phyloP scores from a whole-genome alignment of 257 asterid genomes.

The Gentiana macrophylla region DNA sequence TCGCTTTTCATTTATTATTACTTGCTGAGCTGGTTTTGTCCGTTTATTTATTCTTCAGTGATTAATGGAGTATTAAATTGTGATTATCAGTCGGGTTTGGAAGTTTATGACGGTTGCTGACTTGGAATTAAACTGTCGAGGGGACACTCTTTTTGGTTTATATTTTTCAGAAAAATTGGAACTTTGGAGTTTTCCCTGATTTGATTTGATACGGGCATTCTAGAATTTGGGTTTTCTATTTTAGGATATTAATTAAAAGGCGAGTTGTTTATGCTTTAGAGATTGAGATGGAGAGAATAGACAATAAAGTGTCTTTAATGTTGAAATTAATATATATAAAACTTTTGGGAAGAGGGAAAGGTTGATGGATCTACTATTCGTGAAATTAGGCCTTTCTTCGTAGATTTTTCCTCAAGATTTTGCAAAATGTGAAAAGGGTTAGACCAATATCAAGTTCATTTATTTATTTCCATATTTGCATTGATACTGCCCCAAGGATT shows the following conservation, averaged over 20 bases:
- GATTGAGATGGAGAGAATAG: neutral
- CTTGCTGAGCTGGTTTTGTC: slow-evolving; percentile 13
- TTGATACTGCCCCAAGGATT: neutral
- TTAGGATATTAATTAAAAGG: neutral
- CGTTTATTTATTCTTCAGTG: slow-evolving; percentile 3
- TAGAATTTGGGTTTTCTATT: neutral
- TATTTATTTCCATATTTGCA: neutral
- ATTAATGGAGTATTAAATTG: neutral
- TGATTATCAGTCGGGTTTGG: neutral
- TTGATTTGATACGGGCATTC: neutral
- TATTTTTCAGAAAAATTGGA: neutral
- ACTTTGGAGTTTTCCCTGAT: neutral
- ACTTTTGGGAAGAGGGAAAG: neutral
- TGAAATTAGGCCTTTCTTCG: neutral
- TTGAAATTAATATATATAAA: neutral
- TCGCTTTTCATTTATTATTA: slow-evolving; percentile 11
- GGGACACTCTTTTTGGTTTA: neutral
- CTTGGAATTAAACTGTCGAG: neutral
- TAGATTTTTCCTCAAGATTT: neutral
- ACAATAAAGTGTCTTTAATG: neutral
- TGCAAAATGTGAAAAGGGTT: slow-evolving; percentile 3
- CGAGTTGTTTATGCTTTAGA: neutral
- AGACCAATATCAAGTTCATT: neutral
- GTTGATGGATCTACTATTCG: slow-evolving; percentile 13
- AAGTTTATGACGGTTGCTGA: neutral